These are phyloP conservation scores for Penstemon barbatus DNA, from an alignment of 257 asterid species.

Conservation along the genomic window DNA sequence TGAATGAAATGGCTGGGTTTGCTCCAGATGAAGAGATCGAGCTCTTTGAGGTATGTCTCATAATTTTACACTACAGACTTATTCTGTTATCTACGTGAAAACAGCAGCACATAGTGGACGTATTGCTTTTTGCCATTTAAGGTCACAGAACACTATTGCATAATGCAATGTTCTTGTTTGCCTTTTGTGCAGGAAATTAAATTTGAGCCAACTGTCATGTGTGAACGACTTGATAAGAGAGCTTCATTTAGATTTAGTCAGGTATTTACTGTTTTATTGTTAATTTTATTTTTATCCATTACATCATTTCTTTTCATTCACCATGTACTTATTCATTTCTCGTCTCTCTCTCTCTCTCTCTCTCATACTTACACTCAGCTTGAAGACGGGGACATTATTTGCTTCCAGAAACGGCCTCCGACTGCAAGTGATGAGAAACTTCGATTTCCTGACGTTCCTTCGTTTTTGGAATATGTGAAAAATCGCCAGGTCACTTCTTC, in stretches of 20 bases:
- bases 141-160: conserved; percentile 10
- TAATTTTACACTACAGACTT: conserved; percentile 10
- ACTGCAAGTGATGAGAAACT: conserved; percentile 63
- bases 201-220: conserved; percentile 94
- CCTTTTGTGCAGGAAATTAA: conserved; percentile 67
- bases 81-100: background rate
- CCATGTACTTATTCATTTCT: background rate
- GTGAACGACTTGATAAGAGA: conserved; percentile 81
- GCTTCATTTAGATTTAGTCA: conserved; percentile 77
- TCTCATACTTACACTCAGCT: conserved; percentile 40
- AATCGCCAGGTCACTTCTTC: conserved; percentile 80
- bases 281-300: background rate
- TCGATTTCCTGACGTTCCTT: conserved; percentile 83
- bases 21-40: conserved; percentile 88
- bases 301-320: conserved; percentile 11
- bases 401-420: conserved; percentile 76
- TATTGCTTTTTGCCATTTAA: conserved; percentile 21
- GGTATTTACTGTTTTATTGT: conserved; percentile 41
- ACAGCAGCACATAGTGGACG: conserved; percentile 11
- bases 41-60: conserved; percentile 76
- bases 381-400: conserved; percentile 97
- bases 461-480: conserved; percentile 83
- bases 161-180: conserved; percentile 19
- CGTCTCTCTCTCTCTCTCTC: conserved; percentile 1
- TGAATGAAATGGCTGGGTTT: conserved; percentile 92